Percentiles rank a stretch among this genome's conserved stretches.
Conservation (phyloP, 345 rosid genomes). For the Garcia nutans region DNA sequence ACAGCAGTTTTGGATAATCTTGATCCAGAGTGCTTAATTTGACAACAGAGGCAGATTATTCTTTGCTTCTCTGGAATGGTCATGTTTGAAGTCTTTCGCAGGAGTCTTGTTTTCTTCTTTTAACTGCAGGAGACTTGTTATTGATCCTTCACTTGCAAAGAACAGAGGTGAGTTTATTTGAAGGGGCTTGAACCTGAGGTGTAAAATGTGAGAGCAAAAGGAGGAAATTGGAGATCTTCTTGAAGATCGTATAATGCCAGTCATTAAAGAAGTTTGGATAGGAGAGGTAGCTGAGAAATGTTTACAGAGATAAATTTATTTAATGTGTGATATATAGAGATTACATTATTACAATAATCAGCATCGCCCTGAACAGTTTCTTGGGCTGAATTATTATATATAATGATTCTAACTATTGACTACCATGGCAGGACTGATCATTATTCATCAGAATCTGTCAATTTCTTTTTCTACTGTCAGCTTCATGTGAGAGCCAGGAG, state of each 20-base stretch:
- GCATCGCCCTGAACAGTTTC: no score
- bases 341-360: no score
- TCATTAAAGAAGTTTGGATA: not conserved
- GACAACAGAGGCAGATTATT: not conserved
- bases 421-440: no score
- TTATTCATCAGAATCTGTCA: no score
- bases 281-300: not conserved
- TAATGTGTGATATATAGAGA: no score
- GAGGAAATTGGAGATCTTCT: not conserved
- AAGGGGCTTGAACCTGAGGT: not conserved
- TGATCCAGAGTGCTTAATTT: not conserved
- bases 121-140: not conserved
- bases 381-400: no score
- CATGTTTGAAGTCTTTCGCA: not conserved
- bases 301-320: not conserved
- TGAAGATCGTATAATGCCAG: not conserved
- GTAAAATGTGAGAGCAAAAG: not conserved
- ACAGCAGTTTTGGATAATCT: not conserved
- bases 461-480: no score
- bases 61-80: not conserved
- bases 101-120: no score
- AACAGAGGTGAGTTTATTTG: not conserved
- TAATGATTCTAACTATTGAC: no score
- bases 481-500: no score
- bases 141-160: not conserved